A percentile compares a stretch with the other conserved stretches of the same genome.
Conservation (phyloP, 2,329 filamentous ascomycete genomes). For the Fusarium sp. region DNA sequence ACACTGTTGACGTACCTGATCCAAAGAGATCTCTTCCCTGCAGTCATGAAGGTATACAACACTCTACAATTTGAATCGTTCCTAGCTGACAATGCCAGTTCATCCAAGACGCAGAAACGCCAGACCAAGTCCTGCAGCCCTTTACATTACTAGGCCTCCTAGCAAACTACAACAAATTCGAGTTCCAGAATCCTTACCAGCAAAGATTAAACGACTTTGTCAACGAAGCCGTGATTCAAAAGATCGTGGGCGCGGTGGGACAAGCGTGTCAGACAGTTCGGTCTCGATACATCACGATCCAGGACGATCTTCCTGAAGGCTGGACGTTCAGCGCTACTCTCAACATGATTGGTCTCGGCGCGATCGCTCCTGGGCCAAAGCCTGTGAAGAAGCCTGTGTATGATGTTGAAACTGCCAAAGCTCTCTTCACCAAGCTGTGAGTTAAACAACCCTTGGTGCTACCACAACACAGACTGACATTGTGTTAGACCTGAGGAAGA, state of each 20-base stretch:
- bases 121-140: slow-evolving; percentile 73
- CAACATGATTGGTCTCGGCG: slow-evolving; percentile 84
- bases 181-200: slow-evolving; percentile 96
- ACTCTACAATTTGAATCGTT: background rate
- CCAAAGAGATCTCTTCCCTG: slow-evolving; percentile 91
- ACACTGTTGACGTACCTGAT: slow-evolving; percentile 95
- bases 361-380: slow-evolving; percentile 75
- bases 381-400: slow-evolving; percentile 67
- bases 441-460: slow-evolving; percentile 46
- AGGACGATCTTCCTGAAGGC: slow-evolving; percentile 89
- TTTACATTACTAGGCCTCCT: slow-evolving; percentile 87
- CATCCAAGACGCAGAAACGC: slow-evolving; percentile 79
- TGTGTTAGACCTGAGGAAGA: slow-evolving; percentile 76
- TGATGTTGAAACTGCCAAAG: slow-evolving; percentile 83
- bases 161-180: slow-evolving; percentile 99
- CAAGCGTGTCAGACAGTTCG: slow-evolving; percentile 74
- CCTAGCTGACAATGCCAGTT: slow-evolving; percentile 62
- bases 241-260: slow-evolving; percentile 81
- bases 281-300: slow-evolving; percentile 82
- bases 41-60: slow-evolving; percentile 84
- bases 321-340: slow-evolving; percentile 88
- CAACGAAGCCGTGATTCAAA: slow-evolving; percentile 86
- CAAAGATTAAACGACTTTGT: slow-evolving; percentile 93
- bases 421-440: slow-evolving; percentile 82
- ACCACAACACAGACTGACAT: background rate